Base-by-base conservation (phyloP, 139 green algal species). In the Pleodorina starrii region DNA sequence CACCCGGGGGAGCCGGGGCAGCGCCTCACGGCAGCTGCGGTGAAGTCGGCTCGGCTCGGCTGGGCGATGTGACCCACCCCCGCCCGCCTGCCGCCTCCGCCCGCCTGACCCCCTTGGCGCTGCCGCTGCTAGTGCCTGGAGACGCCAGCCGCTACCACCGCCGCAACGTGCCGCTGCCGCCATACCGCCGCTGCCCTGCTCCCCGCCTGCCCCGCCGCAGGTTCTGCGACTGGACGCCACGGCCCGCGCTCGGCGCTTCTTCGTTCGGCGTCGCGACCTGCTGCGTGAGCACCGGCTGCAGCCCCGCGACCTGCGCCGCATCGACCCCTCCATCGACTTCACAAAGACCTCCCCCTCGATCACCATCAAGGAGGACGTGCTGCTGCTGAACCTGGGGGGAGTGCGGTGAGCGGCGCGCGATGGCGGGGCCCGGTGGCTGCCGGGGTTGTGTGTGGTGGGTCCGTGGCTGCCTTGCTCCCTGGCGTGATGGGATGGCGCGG, bases 361-460 rank as follows among this genome's bases (percentile, higher is more conserved):
- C 75, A 96, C 93, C 23, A 94, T 98, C 79, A 98, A 98, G 87
- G 97, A 99, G 51, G 94, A 97, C 48, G 95, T 94, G 27, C 88
- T 99, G 68, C 93, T 99, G 71, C 90, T 99, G 73, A 98, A 97
- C 92, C 90, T 99, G 43, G 96, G 96, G 0, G 96, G 96, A 44
- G 93, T 98, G 69, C 90, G 95, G 94, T 97, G 82, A 32, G 83
- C 32, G 4, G n/a, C 51, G 0, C 9, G 3, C 29, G 29, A 12
- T 12, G 5, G 5, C 29, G 9, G 54, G 54, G 54, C 54, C 9
- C 29, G 54, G 54, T 66, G 54, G 54, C 25, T 5, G 54, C 54
- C 54, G 54, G 7, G 51, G 51, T 60, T 14, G 54, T 21, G 54
- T 66, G 5, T 66, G 29, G 54, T 66, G 5, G 54, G 54, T 21